A percentile compares a stretch with the other conserved stretches of the same genome.
Evolutionary conservation across 2,329 filamentous ascomycete genomes (phyloP).

Genomic region (Fusarium newnesense): DNA sequence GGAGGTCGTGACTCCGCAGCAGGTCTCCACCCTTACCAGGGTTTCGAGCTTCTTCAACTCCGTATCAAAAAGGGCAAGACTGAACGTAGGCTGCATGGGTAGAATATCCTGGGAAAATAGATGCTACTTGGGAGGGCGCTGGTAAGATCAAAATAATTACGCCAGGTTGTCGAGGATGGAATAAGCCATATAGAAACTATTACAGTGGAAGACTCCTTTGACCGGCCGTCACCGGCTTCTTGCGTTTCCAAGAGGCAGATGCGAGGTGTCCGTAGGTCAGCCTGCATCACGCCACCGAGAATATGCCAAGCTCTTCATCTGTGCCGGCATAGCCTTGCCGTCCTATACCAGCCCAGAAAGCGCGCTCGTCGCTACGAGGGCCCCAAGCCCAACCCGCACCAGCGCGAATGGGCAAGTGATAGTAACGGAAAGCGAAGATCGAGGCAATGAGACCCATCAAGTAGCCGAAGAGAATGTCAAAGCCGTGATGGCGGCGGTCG

Average conservation of each 20-base stretch:
- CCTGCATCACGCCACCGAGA: constrained; percentile 29
- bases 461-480: constrained; percentile 89
- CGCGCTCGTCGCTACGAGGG: constrained; percentile 74
- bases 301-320: constrained; percentile 38
- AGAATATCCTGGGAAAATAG: no score
- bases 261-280: constrained; percentile 42
- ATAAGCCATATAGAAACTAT: no score
- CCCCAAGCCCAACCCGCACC: constrained; percentile 93
- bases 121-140: no score
- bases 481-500: constrained; percentile 90
- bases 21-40: no score
- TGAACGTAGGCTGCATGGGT: no score
- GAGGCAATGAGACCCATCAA: constrained; percentile 77
- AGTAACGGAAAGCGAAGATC: constrained; percentile 83
- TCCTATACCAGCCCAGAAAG: constrained; percentile 81
- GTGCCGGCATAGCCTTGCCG: constrained; percentile 65
- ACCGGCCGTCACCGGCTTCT: no score
- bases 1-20: no score
- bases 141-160: no score
- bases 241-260: constrained; percentile 11
- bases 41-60: no score
- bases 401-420: constrained; percentile 78
- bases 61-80: no score
- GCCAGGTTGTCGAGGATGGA: no score
- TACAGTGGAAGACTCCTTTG: no score